These are phyloP conservation scores for Puccinia coronata DNA, from an alignment of 1,284 basidiomycete genomes.

Conservation along the genomic window DNA sequence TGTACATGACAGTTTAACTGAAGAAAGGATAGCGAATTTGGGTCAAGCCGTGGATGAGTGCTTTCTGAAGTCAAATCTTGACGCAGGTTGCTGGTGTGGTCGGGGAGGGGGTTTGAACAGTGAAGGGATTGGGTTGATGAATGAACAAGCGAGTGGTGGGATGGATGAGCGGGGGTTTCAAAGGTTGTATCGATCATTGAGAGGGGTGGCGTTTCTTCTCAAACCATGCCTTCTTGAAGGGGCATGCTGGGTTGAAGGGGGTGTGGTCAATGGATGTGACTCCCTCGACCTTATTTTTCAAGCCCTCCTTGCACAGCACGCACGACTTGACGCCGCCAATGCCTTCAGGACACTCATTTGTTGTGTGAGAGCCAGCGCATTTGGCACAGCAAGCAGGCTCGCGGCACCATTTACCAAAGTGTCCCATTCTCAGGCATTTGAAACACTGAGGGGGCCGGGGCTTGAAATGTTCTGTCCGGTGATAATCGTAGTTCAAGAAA, in stretches of 20 bases:
- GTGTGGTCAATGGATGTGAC: too few species aligned
- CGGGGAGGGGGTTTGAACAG: too few species aligned
- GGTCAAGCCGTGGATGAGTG: not conserved
- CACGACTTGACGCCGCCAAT: not conserved
- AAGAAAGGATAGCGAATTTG: not conserved
- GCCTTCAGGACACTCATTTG: slow-evolving; percentile 10
- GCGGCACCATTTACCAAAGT: slow-evolving; percentile 11
- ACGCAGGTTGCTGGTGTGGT: not conserved
- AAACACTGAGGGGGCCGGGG: slow-evolving; percentile 15
- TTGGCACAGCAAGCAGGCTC: too few species aligned
- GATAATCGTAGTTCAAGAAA: slow-evolving; percentile 19
- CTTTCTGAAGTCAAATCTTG: not conserved
- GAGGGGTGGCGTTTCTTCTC: not conserved
- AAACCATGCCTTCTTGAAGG: too few species aligned
- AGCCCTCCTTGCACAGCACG: not conserved
- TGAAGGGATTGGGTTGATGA: not conserved
- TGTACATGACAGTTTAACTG: not conserved
- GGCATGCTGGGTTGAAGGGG: too few species aligned
- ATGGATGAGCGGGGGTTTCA: not conserved
- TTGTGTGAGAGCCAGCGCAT: too few species aligned
- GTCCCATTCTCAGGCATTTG: slow-evolving; percentile 26
- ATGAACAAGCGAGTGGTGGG: not conserved
- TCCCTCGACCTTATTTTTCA: too few species aligned
- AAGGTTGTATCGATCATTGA: not conserved
- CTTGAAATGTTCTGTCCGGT: not conserved